Conservation (phyloP, 345 rosid genomes). For the Balakata baccata region DNA sequence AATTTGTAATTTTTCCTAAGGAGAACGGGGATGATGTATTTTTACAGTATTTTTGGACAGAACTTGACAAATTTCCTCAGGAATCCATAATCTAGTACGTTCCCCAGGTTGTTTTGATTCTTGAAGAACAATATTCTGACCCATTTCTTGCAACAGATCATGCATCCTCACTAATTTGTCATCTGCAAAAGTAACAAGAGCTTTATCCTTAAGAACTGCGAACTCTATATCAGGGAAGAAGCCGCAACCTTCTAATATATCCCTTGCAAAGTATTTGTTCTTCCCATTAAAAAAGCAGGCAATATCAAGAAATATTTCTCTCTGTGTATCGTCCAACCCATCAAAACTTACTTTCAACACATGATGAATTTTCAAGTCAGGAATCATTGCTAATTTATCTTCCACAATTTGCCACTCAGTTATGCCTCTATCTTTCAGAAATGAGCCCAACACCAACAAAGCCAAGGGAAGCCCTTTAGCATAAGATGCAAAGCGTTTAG, state of each 20-base stretch:
- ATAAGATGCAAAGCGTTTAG: not conserved
- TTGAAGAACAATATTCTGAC: not conserved
- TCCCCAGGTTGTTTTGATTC: conserved; percentile 5
- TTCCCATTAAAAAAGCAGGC: not conserved
- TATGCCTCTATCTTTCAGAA: not conserved
- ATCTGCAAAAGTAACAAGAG: not conserved
- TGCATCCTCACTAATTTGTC: not conserved
- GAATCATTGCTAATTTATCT: not conserved
- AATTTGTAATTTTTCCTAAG: too few species aligned
- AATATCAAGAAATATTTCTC: conserved; percentile 4
- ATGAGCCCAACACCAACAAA: conserved; percentile 4
- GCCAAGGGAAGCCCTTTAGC: conserved; percentile 14
- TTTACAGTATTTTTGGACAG: not conserved
- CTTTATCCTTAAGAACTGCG: not conserved
- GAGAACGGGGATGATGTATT: not conserved
- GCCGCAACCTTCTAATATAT: conserved; percentile 1
- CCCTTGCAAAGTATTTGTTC: not conserved
- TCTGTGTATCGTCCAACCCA: not conserved
- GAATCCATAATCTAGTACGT: conserved; percentile 20
- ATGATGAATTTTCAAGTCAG: not conserved
- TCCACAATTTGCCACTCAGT: not conserved
- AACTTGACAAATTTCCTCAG: not conserved
- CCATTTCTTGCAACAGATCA: conserved; percentile 25
- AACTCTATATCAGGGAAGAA: not conserved
- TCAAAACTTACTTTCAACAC: conserved; percentile 6